phyloP scores from a whole-genome alignment of 2,329 filamentous ascomycete species.

The Diaporthe sp. region DNA sequence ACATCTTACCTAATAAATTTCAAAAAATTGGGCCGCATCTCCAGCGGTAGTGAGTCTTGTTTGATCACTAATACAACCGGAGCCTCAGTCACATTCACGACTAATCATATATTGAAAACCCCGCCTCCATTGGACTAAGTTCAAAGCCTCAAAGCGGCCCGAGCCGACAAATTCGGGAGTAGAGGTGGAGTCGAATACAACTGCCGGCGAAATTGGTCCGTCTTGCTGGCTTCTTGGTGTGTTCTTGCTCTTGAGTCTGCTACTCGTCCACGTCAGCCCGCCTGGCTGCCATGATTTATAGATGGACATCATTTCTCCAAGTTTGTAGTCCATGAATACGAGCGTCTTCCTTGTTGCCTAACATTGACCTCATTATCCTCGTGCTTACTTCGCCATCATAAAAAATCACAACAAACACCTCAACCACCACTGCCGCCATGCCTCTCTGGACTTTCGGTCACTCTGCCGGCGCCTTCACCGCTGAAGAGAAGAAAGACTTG shows the following conservation, averaged over 20 bases:
- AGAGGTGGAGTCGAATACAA: background rate
- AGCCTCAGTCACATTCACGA: background rate
- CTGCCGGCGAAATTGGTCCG: background rate
- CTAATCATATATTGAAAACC: background rate
- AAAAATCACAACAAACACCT: background rate
- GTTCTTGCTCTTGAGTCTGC: background rate
- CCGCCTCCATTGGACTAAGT: background rate
- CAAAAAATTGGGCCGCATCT: background rate
- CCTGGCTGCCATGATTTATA: background rate
- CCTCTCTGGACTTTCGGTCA: conserved; percentile 24
- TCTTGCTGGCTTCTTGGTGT: background rate
- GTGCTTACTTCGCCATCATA: background rate
- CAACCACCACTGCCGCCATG: background rate
- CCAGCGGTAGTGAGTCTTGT: background rate
- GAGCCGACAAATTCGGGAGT: background rate
- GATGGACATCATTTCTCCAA: background rate
- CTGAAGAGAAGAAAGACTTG: conserved; percentile 8
- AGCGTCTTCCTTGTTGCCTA: background rate
- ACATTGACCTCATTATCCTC: background rate
- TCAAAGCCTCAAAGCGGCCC: background rate
- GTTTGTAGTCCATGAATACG: rapidly evolving
- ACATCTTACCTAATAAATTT: background rate
- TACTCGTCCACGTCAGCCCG: background rate
- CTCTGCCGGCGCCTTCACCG: conserved; percentile 21
- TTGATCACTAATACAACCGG: conserved; percentile 25